A percentile compares a stretch with the other conserved stretches of the same genome.
phyloP scores from a whole-genome alignment of 495 filamentous ascomycete genomes.

The Chaetomium tenue region DNA sequence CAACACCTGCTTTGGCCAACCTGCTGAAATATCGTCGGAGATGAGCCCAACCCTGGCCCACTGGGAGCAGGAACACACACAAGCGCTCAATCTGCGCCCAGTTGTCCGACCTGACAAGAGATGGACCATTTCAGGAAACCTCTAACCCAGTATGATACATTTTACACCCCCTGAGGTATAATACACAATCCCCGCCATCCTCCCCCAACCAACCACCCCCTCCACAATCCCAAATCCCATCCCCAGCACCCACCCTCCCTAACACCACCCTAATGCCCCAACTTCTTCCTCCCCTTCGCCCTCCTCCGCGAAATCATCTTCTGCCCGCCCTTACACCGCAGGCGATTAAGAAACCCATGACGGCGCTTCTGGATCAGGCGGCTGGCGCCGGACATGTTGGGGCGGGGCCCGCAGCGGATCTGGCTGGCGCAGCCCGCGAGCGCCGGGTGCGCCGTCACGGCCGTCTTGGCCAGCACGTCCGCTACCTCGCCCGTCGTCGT shows the following conservation, averaged over 20 bases:
- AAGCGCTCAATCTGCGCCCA: no score
- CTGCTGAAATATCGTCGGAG: no score
- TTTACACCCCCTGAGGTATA: slow-evolving; percentile 1
- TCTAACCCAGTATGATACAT: not conserved
- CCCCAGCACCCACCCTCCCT: not conserved
- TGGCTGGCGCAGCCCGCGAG: slow-evolving; percentile 37
- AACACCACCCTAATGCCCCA: slow-evolving; percentile 23
- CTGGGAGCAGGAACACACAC: no score
- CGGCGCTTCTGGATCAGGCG: slow-evolving; percentile 51
- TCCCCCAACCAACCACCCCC: not conserved
- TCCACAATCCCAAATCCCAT: not conserved
- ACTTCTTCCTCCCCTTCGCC: slow-evolving; percentile 41
- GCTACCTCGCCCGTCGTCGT: slow-evolving; percentile 10
- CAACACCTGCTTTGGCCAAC: no score
- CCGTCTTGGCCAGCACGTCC: slow-evolving; percentile 42
- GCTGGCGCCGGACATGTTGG: slow-evolving; percentile 43
- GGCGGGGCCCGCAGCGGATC: slow-evolving; percentile 48
- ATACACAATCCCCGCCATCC: not conserved
- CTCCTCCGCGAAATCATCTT: slow-evolving; percentile 41
- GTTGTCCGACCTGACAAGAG: no score
- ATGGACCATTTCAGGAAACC: no score
- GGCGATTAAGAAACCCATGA: slow-evolving; percentile 48
- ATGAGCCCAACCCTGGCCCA: no score
- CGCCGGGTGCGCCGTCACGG: slow-evolving; percentile 43
- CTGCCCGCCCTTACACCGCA: slow-evolving; percentile 39